These are phyloP conservation scores for Diaporthe sp. DNA, from an alignment of 2,329 filamentous ascomycete species.

Conservation along the genomic window DNA sequence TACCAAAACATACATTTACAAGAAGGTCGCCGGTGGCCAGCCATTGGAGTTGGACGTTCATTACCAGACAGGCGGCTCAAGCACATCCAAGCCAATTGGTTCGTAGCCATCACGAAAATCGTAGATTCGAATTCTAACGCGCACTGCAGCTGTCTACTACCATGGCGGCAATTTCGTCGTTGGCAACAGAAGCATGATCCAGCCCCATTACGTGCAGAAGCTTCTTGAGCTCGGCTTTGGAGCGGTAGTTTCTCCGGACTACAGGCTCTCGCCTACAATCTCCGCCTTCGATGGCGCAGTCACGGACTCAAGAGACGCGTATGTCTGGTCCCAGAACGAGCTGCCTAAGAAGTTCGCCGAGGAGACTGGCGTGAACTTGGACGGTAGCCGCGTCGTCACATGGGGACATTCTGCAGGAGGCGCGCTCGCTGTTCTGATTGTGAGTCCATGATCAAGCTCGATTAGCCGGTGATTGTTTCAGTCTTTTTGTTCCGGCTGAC, in stretches of 20 bases:
- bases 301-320: neutral
- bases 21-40: neutral
- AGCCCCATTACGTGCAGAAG: slow-evolving; percentile 5
- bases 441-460: neutral
- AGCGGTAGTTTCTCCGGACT: neutral
- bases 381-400: neutral
- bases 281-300: neutral
- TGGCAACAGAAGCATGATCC: slow-evolving; percentile 3
- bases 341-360: neutral
- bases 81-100: slow-evolving; percentile 3
- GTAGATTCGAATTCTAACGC: neutral
- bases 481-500: neutral
- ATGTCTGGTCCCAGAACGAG: neutral
- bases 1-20: neutral
- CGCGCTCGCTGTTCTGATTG: neutral
- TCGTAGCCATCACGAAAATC: neutral
- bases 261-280: neutral
- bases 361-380: neutral
- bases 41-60: neutral
- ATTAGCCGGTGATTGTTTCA: neutral
- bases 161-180: slow-evolving; percentile 4
- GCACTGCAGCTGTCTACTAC: neutral
- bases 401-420: slow-evolving; percentile 12
- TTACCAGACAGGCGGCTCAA: neutral
- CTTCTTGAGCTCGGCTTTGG: neutral